Base-by-base conservation (phyloP, 768 basidiomycete genomes). In the Boletellus sp. region DNA sequence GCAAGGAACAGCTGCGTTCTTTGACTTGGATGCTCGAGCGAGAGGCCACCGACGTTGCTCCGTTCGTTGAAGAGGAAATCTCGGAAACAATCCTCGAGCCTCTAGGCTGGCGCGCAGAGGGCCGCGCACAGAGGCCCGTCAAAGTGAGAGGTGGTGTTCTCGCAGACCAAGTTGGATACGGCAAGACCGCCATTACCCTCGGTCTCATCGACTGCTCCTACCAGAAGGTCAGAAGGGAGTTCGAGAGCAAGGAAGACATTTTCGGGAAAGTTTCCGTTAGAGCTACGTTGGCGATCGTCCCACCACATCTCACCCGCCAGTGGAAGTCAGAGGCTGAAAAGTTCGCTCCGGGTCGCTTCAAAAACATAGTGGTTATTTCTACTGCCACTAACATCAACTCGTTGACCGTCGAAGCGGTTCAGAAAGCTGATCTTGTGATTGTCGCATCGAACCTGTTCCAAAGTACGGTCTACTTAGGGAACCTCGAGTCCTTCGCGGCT, bases 111-210 rank as follows among this genome's bases (percentile, higher is more conserved):
- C 78, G 92, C 57, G 91, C 90, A n/a, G 93, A 96, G 67, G 94
- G 89, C 35, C 85, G 90, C 36, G 93, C 89, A 4, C 83, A 88
- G 56, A 72, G 93, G 31, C 80, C 85, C 1, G 78, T 90, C 45
- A 77, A 70, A 51, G 71, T 96, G 36, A 78, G 89, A 47, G 94
- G 94, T 16, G 94, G 94, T 11, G 94, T 96, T 42, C 80, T 96
- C 39, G 94, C 94, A 12, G 94, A 97, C 60, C 87, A 94, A 71
- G 94, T 97, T 52, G 94, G 94, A 44, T 97, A 97, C 62, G 94
- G 94, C 16, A 97, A 97, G 72, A 97, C 94, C 0, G 94, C 93
- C 19, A 94, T 96, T 56, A 93, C 91, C 3, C 78, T 97, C 24
- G 94, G 87, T 17, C 77, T 97, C 51, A 86, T 96, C 54, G 88